Percentiles rank a stretch among this genome's conserved stretches.
phyloP scores from a whole-genome alignment of 305 asterid genomes.

The Fraxinus platypoda region DNA sequence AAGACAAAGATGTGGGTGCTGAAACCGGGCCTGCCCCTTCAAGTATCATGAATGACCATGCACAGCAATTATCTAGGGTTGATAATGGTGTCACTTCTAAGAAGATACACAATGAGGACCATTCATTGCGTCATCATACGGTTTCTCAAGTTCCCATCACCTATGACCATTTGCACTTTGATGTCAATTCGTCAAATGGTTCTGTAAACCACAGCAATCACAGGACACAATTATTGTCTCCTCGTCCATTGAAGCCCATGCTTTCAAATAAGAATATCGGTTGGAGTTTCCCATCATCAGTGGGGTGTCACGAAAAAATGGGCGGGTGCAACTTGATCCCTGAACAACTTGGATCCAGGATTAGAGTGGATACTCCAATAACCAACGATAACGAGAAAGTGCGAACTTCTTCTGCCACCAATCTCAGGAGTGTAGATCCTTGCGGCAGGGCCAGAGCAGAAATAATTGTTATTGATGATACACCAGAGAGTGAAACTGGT shows the following conservation, averaged over 20 bases:
- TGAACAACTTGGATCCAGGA: conserved; percentile 30
- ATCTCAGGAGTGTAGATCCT: conserved; percentile 22
- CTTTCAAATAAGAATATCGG: conserved; percentile 29
- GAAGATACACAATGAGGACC: conserved; percentile 31
- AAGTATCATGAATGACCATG: conserved; percentile 25
- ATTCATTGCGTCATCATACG: conserved; percentile 24
- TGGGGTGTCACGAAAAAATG: conserved; percentile 29
- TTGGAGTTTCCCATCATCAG: conserved; percentile 29
- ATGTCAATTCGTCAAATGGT: conserved; percentile 38
- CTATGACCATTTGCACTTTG: conserved; percentile 32
- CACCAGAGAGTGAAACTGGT: conserved; percentile 36
- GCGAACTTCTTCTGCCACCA: conserved; percentile 22
- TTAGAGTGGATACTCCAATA: conserved; percentile 20
- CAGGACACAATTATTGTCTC: conserved; percentile 28
- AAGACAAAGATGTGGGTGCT: conserved; percentile 43
- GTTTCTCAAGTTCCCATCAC: conserved; percentile 30
- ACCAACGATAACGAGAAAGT: conserved; percentile 29
- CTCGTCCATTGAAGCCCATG: conserved; percentile 35
- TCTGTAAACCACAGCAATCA: conserved; percentile 30
- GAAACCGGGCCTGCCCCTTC: conserved; percentile 34
- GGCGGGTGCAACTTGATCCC: conserved; percentile 31
- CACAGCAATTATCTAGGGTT: conserved; percentile 23
- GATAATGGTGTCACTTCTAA: conserved; percentile 29
- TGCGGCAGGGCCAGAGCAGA: conserved; percentile 37
- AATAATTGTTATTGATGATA: conserved; percentile 48